Evolutionary conservation across 495 filamentous ascomycete species (phyloP).

Genomic region (Penicillium roqueforti): DNA sequence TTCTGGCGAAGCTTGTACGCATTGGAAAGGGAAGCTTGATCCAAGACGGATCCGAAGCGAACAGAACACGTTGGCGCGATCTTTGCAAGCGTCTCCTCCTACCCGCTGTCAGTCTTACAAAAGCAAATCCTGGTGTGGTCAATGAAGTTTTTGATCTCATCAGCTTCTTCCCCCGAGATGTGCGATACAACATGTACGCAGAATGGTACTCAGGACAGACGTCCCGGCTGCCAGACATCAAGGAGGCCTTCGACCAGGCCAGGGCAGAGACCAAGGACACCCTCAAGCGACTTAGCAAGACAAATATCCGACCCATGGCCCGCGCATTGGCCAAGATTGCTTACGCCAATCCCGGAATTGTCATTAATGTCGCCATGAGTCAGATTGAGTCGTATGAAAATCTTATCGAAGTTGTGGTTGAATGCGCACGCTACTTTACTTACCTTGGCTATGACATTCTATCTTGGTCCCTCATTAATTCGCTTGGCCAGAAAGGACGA

Average conservation of each 20-base stretch:
- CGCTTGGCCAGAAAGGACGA: slow-evolving; percentile 67
- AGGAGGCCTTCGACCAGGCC: slow-evolving; percentile 69
- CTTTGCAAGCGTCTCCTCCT: slow-evolving; percentile 77
- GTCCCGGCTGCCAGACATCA: slow-evolving; percentile 72
- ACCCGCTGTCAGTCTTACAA: slow-evolving; percentile 77
- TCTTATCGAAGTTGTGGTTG: slow-evolving; percentile 85
- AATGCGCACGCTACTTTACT: slow-evolving; percentile 90
- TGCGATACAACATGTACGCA: slow-evolving; percentile 84
- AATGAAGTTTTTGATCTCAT: slow-evolving; percentile 82
- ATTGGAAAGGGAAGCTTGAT: slow-evolving; percentile 74
- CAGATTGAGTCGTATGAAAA: slow-evolving; percentile 93
- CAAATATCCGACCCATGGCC: slow-evolving; percentile 80
- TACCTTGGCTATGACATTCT: slow-evolving; percentile 88
- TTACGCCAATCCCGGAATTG: slow-evolving; percentile 80
- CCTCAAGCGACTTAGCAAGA: slow-evolving; percentile 79
- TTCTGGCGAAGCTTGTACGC: slow-evolving; percentile 74
- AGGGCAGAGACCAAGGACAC: slow-evolving; percentile 72
- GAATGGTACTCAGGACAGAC: slow-evolving; percentile 82
- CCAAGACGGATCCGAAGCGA: slow-evolving; percentile 64
- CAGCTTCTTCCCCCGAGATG: slow-evolving; percentile 66
- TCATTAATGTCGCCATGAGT: slow-evolving; percentile 78
- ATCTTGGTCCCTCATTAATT: slow-evolving; percentile 80
- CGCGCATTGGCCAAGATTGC: slow-evolving; percentile 82
- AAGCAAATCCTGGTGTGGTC: slow-evolving; percentile 74
- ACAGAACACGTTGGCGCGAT: slow-evolving; percentile 69